Evolutionary conservation across 2,329 filamentous ascomycete species (phyloP).

Genomic region (Alternaria atra): DNA sequence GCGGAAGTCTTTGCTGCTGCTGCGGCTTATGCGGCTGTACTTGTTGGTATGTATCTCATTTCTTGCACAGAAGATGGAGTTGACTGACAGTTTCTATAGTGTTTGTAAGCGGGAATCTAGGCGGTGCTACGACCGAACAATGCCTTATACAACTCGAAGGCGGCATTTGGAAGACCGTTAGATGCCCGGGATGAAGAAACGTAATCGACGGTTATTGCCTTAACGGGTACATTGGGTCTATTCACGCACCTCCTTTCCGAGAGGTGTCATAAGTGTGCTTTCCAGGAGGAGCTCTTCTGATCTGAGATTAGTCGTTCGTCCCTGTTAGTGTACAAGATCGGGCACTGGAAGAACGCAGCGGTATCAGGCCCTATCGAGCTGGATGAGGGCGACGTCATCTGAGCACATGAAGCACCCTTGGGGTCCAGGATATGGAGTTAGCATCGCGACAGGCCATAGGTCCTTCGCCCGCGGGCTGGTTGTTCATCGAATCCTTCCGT

Average conservation of each 20-base stretch:
- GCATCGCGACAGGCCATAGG: neutral
- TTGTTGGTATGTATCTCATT: slow-evolving; percentile 14
- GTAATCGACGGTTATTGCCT: neutral
- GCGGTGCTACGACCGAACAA: slow-evolving; percentile 8
- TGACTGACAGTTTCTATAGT: slow-evolving; percentile 3
- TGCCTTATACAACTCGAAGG: slow-evolving; percentile 17
- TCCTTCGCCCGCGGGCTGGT: neutral
- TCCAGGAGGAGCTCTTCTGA: neutral
- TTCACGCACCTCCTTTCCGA: neutral
- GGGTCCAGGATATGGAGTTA: neutral
- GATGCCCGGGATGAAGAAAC: slow-evolving; percentile 1
- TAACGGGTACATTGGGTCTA: neutral
- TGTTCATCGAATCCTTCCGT: no score
- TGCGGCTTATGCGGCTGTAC: slow-evolving; percentile 33
- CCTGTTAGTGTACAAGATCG: neutral
- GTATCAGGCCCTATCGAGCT: neutral
- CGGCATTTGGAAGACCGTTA: slow-evolving; percentile 13
- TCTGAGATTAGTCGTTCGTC: neutral
- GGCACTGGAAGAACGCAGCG: neutral
- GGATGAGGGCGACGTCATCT: neutral
- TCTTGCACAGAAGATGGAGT: no score
- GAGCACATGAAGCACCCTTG: neutral
- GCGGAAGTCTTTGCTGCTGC: slow-evolving; percentile 38
- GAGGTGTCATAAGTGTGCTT: neutral
- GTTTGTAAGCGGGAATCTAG: slow-evolving; percentile 32